Evolutionary conservation across 2,329 filamentous ascomycete species (phyloP).

Genomic region (Penicillium sclerotigenum): DNA sequence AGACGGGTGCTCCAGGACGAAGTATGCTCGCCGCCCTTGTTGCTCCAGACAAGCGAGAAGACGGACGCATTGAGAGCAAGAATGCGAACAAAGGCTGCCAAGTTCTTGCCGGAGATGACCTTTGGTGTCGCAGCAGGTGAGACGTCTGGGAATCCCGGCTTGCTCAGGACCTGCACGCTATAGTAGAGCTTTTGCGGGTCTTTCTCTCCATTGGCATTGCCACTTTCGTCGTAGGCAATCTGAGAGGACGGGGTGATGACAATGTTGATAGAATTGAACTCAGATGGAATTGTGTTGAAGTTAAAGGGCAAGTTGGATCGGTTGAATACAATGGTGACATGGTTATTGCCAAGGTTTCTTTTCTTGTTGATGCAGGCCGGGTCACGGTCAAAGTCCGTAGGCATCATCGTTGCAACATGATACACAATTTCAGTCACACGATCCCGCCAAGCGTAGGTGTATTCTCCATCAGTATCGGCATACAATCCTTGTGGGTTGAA

Average conservation of each 20-base stretch:
- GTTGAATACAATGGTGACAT: conserved; percentile 97
- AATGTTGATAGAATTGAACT: conserved; percentile 97
- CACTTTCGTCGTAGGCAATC: conserved; percentile 35
- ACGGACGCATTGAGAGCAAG: conserved; percentile 90
- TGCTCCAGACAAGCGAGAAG: conserved; percentile 84
- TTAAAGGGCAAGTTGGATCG: conserved; percentile 85
- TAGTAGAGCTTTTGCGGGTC: conserved; percentile 61
- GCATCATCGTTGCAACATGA: conserved; percentile 97
- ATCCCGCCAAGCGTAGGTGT: conserved; percentile 91
- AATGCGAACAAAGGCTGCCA: conserved; percentile 82
- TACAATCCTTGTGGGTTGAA: conserved; percentile 95
- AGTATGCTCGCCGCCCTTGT: conserved; percentile 71
- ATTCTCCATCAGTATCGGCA: conserved; percentile 76
- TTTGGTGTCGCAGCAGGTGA: conserved; percentile 87
- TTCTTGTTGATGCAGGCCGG: conserved; percentile 81
- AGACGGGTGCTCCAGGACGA: conserved; percentile 88
- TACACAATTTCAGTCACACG: conserved; percentile 93
- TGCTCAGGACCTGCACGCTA: conserved; percentile 83
- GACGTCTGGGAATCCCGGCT: conserved; percentile 84
- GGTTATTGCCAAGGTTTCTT: conserved; percentile 93
- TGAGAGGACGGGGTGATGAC: conserved; percentile 76
- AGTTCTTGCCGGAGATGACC: conserved; percentile 75
- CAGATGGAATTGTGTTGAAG: conserved; percentile 88
- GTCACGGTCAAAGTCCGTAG: conserved; percentile 74
- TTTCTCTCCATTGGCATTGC: conserved; percentile 33